Evolutionary conservation across 768 basidiomycete genomes (phyloP).

Genomic region (Suillus placidus): DNA sequence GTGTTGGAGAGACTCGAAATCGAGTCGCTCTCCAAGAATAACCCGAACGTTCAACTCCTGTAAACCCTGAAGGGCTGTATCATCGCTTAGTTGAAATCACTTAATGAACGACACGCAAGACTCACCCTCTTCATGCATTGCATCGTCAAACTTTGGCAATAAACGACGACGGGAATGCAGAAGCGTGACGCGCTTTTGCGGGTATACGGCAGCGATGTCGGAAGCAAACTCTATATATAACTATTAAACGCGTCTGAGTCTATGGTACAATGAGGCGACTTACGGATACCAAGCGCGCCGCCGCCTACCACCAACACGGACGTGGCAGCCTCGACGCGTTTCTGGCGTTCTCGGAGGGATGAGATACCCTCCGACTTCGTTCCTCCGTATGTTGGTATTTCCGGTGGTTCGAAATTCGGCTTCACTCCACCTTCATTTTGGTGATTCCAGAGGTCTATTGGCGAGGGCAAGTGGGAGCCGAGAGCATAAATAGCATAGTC

Average conservation of each 20-base stretch:
- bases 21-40: constrained; percentile 57
- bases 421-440: background rate
- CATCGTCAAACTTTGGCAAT: constrained; percentile 51
- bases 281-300: constrained; percentile 74
- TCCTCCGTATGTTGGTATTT: constrained; percentile 36
- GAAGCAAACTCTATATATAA: constrained; percentile 56
- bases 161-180: constrained; percentile 59
- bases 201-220: constrained; percentile 59
- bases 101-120: background rate
- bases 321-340: constrained; percentile 45
- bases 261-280: constrained; percentile 20
- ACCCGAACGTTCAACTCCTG: constrained; percentile 48
- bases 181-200: constrained; percentile 55
- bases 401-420: background rate
- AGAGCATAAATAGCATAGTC: constrained; percentile 65
- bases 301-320: constrained; percentile 70
- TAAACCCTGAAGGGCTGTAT: constrained; percentile 40
- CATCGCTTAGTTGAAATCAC: too few relatives aligned
- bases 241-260: background rate
- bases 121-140: constrained; percentile 56
- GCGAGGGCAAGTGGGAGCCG: constrained; percentile 56
- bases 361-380: constrained; percentile 50
- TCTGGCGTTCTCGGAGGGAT: constrained; percentile 56
- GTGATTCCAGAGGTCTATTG: constrained; percentile 56
- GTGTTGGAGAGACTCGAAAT: constrained; percentile 41